Percentiles rank a stretch among this genome's conserved stretches.
These are phyloP conservation scores for Peribolospora baueri DNA, from an alignment of 768 basidiomycete genomes.

Conservation along the genomic window DNA sequence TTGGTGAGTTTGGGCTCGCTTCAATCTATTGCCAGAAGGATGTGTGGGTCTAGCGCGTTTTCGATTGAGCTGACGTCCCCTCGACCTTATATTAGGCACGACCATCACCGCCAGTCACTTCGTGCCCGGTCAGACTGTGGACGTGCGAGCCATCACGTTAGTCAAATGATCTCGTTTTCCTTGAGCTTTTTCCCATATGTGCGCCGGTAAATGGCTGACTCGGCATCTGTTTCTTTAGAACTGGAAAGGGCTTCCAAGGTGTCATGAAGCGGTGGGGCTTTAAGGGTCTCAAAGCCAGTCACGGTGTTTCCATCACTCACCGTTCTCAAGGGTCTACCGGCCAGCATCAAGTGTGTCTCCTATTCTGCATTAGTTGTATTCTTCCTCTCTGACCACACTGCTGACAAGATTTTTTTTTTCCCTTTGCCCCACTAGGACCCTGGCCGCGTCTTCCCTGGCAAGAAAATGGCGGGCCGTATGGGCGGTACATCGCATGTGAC, in stretches of 20 bases:
- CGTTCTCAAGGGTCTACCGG: constrained; percentile 81
- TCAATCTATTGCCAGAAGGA: not conserved
- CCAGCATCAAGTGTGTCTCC: constrained; percentile 53
- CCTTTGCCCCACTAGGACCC: constrained; percentile 40
- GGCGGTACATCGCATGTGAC: constrained; percentile 52
- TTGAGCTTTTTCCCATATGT: not conserved
- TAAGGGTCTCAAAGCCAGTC: constrained; percentile 69
- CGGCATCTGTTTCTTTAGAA: constrained; percentile 26
- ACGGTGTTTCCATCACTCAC: constrained; percentile 88
- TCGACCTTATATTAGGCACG: constrained; percentile 33
- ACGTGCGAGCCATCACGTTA: constrained; percentile 72
- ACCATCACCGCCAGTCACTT: constrained; percentile 77
- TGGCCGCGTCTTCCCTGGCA: constrained; percentile 84
- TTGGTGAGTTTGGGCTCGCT: constrained; percentile 34
- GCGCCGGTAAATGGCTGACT: not conserved
- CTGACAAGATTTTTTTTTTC: not conserved
- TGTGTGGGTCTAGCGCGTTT: not conserved
- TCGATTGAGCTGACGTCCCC: not conserved
- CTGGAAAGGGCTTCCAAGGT: constrained; percentile 93
- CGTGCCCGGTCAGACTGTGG: constrained; percentile 88
- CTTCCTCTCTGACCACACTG: not conserved
- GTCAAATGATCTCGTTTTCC: constrained; percentile 17
- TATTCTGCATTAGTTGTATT: not conserved
- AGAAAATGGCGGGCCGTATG: constrained; percentile 92
- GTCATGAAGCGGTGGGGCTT: constrained; percentile 93